Evolutionary conservation across 495 filamentous ascomycete genomes (phyloP), one percentile per base, ranked within the genome.

Genomic region (Arthonia radiata): DNA sequence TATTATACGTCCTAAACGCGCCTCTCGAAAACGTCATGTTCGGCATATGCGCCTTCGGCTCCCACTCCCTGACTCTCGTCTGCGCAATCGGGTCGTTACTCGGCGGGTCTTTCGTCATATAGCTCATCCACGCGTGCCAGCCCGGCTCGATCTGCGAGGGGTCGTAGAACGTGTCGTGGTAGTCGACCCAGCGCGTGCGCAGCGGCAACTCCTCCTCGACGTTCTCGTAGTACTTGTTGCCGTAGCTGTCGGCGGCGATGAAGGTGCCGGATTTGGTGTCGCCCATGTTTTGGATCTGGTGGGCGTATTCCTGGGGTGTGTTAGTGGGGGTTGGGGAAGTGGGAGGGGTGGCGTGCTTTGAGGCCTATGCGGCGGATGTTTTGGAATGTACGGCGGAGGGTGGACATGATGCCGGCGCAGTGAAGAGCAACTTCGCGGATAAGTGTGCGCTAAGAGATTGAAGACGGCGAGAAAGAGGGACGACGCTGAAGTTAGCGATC

Each of bases 181-280:
- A 94, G 51, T 94, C 86, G 26, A 97, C 76, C 86, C 89, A 94
- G 61, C 89, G 67, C 39, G 86, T 94, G 31, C 89, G 71, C 40
- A 94, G 64, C 26, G 89, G 89, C 25, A 99, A 58, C 49, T 99
- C 86, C 46, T 97, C 80, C 34, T 58, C 58, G 37, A 67, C 49
- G 56, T 99, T 92, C 61, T 94, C 89, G 53, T 61, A 99, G 61
- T 61, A 99, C 50, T 89, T 93, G 64, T 99, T 99, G 43, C 89
- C 89, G 47, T 64, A 93, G 41, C 67, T 62, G 57, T 99, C 89
- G 34, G 48, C 57, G 30, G 71, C 89, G 33, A 99, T 69, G 39
- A 90, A 60, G 28, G 61, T 70, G 40, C 89, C 89, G 37, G 75
- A 74, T 56, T 94, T 94, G 49, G 86, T 94, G 57, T 99, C 89